Percentiles rank a stretch among this genome's conserved stretches.
Evolutionary conservation across 1,284 basidiomycete genomes (phyloP).

Genomic region (Melampsora medusae): DNA sequence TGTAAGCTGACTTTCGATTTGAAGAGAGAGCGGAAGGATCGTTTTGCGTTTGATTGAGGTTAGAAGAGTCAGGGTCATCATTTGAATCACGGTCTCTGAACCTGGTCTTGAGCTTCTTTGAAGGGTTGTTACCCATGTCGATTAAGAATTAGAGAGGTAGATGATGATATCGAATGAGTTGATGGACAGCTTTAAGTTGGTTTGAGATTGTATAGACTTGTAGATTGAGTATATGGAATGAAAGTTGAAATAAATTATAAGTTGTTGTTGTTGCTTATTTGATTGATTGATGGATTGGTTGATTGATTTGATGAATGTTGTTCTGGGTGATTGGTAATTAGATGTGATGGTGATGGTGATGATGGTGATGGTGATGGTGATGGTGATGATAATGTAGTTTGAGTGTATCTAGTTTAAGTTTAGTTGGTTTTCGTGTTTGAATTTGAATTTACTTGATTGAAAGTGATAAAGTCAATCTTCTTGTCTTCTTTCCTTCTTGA

Average conservation of each 20-base stretch:
- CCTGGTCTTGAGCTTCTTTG: slow-evolving; percentile 24
- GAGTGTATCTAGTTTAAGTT: too few relatives aligned
- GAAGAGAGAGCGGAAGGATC: neutral
- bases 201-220: neutral
- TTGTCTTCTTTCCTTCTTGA: too few relatives aligned
- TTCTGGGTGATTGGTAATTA: too few relatives aligned
- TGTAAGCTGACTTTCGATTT: neutral
- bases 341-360: too few relatives aligned
- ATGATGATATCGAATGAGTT: neutral
- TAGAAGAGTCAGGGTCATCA: neutral
- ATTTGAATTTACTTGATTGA: too few relatives aligned
- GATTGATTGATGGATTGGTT: too few relatives aligned
- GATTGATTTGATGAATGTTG: too few relatives aligned
- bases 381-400: too few relatives aligned
- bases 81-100: slow-evolving; percentile 29
- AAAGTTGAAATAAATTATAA: neutral
- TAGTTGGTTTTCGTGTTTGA: too few relatives aligned
- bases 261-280: too few relatives aligned
- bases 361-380: too few relatives aligned
- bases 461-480: too few relatives aligned
- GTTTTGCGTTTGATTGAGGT: neutral
- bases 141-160: neutral
- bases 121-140: slow-evolving; percentile 32
- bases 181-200: neutral
- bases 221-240: neutral